phyloP scores from a whole-genome alignment of 2,329 filamentous ascomycete species.

The Neonectria sp. region DNA sequence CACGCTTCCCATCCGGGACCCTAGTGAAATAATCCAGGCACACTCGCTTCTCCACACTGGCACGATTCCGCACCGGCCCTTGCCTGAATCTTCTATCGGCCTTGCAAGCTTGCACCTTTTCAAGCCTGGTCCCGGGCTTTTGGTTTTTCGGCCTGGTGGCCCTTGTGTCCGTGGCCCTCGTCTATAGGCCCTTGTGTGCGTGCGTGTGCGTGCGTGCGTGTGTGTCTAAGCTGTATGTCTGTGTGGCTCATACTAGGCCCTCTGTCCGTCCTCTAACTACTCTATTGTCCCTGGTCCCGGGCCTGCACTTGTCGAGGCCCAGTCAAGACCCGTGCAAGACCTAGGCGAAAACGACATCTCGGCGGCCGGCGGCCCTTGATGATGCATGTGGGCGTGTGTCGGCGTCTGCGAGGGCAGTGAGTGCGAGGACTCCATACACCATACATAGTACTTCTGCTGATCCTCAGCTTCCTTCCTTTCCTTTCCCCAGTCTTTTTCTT shows the following conservation, averaged over 20 bases:
- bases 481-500: conserved; percentile 35
- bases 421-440: conserved; percentile 39
- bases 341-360: conserved; percentile 38
- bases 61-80: conserved; percentile 41
- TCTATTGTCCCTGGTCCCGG: conserved; percentile 19
- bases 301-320: conserved; percentile 34
- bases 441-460: conserved; percentile 28
- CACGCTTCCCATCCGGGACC: conserved; percentile 51
- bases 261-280: conserved; percentile 10
- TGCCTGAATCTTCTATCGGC: conserved; percentile 39
- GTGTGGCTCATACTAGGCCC: conserved; percentile 18
- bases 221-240: conserved; percentile 9
- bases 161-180: conserved; percentile 30
- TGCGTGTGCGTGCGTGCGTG: not conserved
- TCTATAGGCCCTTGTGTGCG: conserved; percentile 14
- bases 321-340: conserved; percentile 36
- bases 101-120: conserved; percentile 24
- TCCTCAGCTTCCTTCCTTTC: conserved; percentile 37
- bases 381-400: conserved; percentile 47
- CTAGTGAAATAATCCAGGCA: conserved; percentile 61
- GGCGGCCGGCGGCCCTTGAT: conserved; percentile 45
- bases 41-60: conserved; percentile 59
- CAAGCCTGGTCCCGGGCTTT: conserved; percentile 35
- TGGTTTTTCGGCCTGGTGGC: conserved; percentile 32
- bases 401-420: conserved; percentile 41